Percentiles rank a stretch among this genome's conserved stretches.
Conservation (phyloP, 768 basidiomycete species). For the Lentinula boryana region DNA sequence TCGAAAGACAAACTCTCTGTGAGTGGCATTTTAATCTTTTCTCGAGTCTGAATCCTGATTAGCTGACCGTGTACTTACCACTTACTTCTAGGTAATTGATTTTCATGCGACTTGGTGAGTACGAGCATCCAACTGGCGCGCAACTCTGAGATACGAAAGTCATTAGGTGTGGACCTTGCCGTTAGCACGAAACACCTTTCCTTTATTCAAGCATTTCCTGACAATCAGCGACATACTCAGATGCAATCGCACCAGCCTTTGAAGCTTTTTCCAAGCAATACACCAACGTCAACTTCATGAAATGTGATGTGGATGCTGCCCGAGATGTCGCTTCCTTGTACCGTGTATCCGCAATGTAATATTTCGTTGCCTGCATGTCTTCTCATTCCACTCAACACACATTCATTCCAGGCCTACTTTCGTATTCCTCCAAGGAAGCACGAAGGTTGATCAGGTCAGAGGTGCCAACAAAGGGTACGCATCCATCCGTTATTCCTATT, state of each 20-base stretch:
- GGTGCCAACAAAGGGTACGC: slow-evolving; percentile 67
- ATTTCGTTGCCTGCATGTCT: not conserved
- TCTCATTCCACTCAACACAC: not conserved
- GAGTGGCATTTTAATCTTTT: slow-evolving; percentile 9
- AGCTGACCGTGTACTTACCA: too few species aligned
- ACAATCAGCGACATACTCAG: not conserved
- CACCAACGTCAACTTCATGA: slow-evolving; percentile 69
- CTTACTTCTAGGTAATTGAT: slow-evolving; percentile 61
- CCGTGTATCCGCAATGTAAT: slow-evolving; percentile 68
- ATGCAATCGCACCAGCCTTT: slow-evolving; percentile 51
- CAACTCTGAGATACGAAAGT: not conserved
- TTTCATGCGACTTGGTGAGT: slow-evolving; percentile 79
- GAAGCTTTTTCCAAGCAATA: slow-evolving; percentile 68
- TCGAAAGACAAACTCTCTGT: slow-evolving; percentile 65
- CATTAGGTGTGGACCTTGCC: slow-evolving; percentile 80
- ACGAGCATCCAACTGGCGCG: not conserved
- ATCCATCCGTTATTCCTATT: not conserved
- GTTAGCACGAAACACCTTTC: slow-evolving; percentile 21
- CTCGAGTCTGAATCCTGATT: not conserved
- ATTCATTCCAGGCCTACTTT: slow-evolving; percentile 69
- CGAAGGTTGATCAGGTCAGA: slow-evolving; percentile 64
- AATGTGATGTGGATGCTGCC: slow-evolving; percentile 74
- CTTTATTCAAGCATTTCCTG: not conserved
- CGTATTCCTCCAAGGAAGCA: slow-evolving; percentile 62
- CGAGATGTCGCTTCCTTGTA: slow-evolving; percentile 62